Conservation (phyloP, 768 basidiomycete species). For the Jaapia argillacea region DNA sequence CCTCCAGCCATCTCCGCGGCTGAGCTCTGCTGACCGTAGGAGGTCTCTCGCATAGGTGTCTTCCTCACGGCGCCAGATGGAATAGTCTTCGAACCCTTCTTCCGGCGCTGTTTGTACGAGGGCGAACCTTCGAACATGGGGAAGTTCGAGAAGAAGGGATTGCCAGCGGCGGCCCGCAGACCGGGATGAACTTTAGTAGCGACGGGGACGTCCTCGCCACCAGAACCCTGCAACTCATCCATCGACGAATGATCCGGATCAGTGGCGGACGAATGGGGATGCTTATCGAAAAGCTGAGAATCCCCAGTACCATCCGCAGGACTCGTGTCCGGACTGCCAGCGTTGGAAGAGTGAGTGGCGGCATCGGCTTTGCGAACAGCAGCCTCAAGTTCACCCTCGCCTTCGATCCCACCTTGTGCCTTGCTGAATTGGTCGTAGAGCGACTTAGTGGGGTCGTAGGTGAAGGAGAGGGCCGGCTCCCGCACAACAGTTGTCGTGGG, state of each 20-base stretch:
- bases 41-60: slow-evolving; percentile 6
- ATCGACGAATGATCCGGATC: background rate
- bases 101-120: slow-evolving; percentile 81
- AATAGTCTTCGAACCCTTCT: slow-evolving; percentile 46
- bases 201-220: too few relatives aligned
- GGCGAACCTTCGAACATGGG: slow-evolving; percentile 80
- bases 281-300: too few relatives aligned
- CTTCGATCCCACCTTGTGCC: slow-evolving; percentile 22
- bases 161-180: slow-evolving; percentile 1
- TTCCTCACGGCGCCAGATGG: slow-evolving; percentile 2
- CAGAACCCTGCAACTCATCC: background rate
- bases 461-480: slow-evolving; percentile 84
- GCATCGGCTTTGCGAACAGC: slow-evolving; percentile 20
- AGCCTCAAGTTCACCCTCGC: slow-evolving; percentile 24
- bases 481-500: slow-evolving; percentile 68
- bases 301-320: background rate
- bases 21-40: slow-evolving; percentile 13
- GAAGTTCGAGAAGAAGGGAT: slow-evolving; percentile 50
- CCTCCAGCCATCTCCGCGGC: slow-evolving; percentile 9
- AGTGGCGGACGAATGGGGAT: background rate
- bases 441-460: slow-evolving; percentile 76
- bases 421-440: slow-evolving; percentile 84
- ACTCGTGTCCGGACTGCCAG: too few relatives aligned
- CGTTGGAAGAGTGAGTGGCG: background rate
- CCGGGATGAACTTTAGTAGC: too few relatives aligned